Base-by-base conservation (phyloP, 345 rosid species). In the Salix caprea region DNA sequence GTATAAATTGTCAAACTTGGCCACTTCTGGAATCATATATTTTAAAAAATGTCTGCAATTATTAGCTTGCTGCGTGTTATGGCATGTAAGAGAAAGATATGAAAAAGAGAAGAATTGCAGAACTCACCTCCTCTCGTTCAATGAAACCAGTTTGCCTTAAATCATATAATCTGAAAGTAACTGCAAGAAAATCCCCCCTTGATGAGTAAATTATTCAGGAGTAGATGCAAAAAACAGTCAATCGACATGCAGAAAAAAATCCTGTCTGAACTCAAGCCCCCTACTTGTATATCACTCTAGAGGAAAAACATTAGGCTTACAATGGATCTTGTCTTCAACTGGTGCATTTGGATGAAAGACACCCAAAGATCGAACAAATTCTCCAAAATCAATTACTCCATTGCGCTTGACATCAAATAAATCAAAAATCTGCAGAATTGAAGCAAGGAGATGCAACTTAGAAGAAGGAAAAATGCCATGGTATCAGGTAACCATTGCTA, bases 341-440 rank as follows among this genome's bases (percentile, higher is more conserved):
- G 87, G 87, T 67, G 97, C 92, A 81, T 82, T 81, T 58, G 97
- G 97, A 79, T 93, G 99, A 77, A 95, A 95, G 61, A 93, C 81
- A 18, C 93, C 90, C 66, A 95, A 79, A 32, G 97, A 93, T 81
- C 99, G 86, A 40, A 95, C 96, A 70, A 95, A 95, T 77, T 91
- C 99, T 1, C 96, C 97, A 69, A 93, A 95, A 64, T 91, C 94
- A 9, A 95, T 90, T 28, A 93, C 99, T 71, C 97, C 97, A 86
- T 93, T 93, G 76, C 83, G 89, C 84, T 95, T 95, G 81, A 93
- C 60, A 87, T 95, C 99, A 74, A 93, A 95, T 32, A 91, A 74
- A 83, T 95, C 93, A 56, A 93, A 95, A 60, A 93, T 83, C 99
- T 95, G 78, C 78, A 70, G 50, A 69, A 54, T 24, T 39, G 23